Base-by-base conservation (phyloP, 2,329 filamentous ascomycete genomes). In the Hymenoscyphus scutula region DNA sequence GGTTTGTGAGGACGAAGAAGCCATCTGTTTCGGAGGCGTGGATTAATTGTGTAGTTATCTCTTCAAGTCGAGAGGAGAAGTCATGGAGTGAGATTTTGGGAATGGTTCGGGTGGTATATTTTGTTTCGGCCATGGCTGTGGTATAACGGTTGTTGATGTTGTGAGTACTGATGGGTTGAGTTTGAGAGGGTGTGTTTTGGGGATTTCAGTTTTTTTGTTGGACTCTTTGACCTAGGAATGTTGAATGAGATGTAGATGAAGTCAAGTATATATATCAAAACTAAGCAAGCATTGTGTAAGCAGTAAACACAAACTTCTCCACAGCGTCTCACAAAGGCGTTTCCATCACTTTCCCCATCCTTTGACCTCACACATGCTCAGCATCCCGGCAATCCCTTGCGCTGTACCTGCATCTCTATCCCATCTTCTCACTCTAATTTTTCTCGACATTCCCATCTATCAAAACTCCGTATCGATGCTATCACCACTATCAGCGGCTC, bases 1-100 rank as follows among this genome's bases (percentile, higher is more conserved):
- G 83, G 67, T 85, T 78, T 23, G 80, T 74, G 2, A 86, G 67
- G 27, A 77, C 80, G 73, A 87, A 87, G 77, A 87, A 86, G 8
- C 84, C 84, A 45, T 81, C 80, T 6, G 82, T 83, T 66, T 85
- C 82, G 0, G 84, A 81, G 3, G 84, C 83, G 37, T 78, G 63
- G 64, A 82, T 75, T 7, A 86, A 76, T 64, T 85, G 72, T 0
- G 70, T 60, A 0, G 82, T 84, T 66, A 87, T 85, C 53, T 81
- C 77, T 59, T 82, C 78, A 67, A 84, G 78, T 53, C 84, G 79
- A n/a, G 70, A 67, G 32, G 80, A 76, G 67, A 84, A 86, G 70
- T 84, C 75, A 54, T 74, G 76, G 15, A 87, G 76, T 3, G 84
- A 86, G 69, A 87, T 82, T 67, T 78, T 69, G 59, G 69, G 70